Conservation (phyloP, 495 filamentous ascomycete genomes). For the Filosporella fistucella region DNA sequence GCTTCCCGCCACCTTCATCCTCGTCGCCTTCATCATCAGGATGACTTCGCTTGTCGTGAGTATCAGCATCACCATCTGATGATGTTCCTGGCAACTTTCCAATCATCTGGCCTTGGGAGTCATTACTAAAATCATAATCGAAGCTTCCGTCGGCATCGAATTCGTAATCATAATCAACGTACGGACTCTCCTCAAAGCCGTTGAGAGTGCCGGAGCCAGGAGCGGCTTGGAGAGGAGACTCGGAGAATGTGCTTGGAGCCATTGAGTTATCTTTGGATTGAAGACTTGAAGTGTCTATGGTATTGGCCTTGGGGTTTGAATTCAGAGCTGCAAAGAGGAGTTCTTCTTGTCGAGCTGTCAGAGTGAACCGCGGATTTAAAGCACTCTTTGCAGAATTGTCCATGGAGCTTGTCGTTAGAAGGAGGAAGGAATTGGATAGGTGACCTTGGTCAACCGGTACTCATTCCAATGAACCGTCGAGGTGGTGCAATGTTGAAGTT, state of each 20-base stretch:
- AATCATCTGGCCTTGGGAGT: conserved; percentile 59
- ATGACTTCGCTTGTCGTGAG: conserved; percentile 78
- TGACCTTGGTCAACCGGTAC: not conserved
- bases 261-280: conserved; percentile 23
- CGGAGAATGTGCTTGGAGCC: conserved; percentile 48
- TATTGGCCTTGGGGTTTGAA: conserved; percentile 52
- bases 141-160: conserved; percentile 61
- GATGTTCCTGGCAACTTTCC: conserved; percentile 63
- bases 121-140: conserved; percentile 58
- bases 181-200: conserved; percentile 68
- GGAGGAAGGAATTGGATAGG: not conserved
- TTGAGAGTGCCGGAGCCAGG: conserved; percentile 40
- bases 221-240: conserved; percentile 45
- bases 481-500: no score
- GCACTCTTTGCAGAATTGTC: no score
- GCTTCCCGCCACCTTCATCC: conserved; percentile 68
- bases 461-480: not conserved
- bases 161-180: conserved; percentile 72
- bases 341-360: conserved; percentile 75
- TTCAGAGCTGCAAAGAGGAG: conserved; percentile 83
- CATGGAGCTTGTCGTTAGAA: no score
- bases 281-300: conserved; percentile 5
- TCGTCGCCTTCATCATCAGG: conserved; percentile 64
- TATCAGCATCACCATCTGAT: conserved; percentile 57
- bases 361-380: conserved; percentile 20